Evolutionary conservation across 192 early-diverging fungal species (phyloP), one percentile per base, ranked within the genome.

Genomic region (Funneliformis mosseae): DNA sequence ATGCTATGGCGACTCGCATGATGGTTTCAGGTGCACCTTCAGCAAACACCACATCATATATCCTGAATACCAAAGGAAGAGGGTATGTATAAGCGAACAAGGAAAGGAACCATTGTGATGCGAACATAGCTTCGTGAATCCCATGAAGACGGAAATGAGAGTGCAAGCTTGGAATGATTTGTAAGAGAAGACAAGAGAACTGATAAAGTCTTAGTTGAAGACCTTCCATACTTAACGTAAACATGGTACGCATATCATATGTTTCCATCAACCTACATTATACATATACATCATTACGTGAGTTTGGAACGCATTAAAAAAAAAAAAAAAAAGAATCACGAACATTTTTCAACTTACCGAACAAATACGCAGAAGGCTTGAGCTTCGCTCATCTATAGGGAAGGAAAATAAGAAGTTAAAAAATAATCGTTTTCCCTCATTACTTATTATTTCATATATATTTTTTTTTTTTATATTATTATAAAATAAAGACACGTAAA

Each of bases 21-120:
- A 97, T 93, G 8, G 95, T 88, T 83, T 97, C 97, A n/a, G 93
- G 88, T 12, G 92, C 90, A 67, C 97, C 97, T 83, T 99, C 96
- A 4, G 93, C 91, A 81, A 97, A 96, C 23, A 96, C 88, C 18
- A 98, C 90, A 85, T 99, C 98, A 83, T 96, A 93, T 45, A 97
- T 95, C 23, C 98, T 92, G 77, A 96, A 89, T 10, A 98, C 96
- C 70, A 97, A 83, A 18, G 91, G 88, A 71, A 98, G 87, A 41
- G 98, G 98, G 84, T 96, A 97, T 5, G 94, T 92, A 87, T 97
- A 98, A 2, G 98, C 97, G 90, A 99, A 99, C 43, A 97, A 84
- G 0, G 98, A 97, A 82, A 99, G 87, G 86, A 97, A 98, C 98
- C 98, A 99, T 80, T 97, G 96, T 0, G 96, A 95, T 5, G 95